Evolutionary conservation across 179 eudicot species (phyloP).

Genomic region (Beta corolliflora): DNA sequence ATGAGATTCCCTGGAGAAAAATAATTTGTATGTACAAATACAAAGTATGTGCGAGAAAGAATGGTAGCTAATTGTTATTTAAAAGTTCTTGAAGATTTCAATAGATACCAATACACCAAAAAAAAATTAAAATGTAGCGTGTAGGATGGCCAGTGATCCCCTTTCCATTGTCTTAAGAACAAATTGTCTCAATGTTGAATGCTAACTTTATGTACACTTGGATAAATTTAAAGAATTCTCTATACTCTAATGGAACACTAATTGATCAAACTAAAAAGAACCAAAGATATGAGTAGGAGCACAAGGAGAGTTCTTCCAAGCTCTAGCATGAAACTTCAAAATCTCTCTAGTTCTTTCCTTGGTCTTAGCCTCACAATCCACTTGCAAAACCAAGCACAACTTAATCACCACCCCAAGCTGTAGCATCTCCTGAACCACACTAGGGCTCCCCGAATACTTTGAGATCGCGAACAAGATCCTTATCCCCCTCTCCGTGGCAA

Average conservation of each 20-base stretch:
- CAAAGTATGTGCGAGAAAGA: no score
- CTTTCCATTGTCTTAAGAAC: no score
- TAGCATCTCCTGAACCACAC: constrained; percentile 70
- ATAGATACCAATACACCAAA: no score
- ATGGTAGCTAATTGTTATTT: no score
- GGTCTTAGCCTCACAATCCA: constrained; percentile 45
- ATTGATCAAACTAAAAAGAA: background rate
- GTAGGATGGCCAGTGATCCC: no score
- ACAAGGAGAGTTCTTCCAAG: constrained; percentile 66
- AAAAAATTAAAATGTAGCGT: no score
- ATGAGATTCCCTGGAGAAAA: no score
- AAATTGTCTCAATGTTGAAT: background rate
- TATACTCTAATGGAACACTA: background rate
- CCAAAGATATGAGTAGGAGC: constrained; percentile 39
- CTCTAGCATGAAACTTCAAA: constrained; percentile 53
- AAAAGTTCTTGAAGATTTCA: no score
- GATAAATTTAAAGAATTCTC: background rate
- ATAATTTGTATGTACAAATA: no score
- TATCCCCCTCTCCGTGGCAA: constrained; percentile 56
- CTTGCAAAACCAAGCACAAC: constrained; percentile 71
- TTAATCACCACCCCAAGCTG: constrained; percentile 66
- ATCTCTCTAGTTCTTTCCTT: constrained; percentile 71
- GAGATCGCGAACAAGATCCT: constrained; percentile 46
- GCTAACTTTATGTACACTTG: background rate
- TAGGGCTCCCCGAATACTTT: constrained; percentile 45